A percentile compares a stretch with the other conserved stretches of the same genome.
Evolutionary conservation across 176 grass and related monocot genomes (phyloP).

Genomic region (Ananas comosus): DNA sequence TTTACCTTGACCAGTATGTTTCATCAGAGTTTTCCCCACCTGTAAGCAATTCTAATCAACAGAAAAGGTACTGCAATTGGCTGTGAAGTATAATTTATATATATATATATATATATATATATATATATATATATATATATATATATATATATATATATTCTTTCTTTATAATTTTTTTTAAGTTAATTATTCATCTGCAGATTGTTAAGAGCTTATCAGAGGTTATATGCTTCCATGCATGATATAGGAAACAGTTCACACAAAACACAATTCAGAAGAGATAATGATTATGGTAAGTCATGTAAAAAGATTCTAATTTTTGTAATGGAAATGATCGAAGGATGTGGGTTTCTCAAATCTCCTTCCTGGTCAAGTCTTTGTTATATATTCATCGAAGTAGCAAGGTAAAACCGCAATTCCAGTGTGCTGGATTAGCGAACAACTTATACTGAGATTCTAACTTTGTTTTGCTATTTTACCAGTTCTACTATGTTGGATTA

Average conservation of each 20-base stretch:
- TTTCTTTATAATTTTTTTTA: no score
- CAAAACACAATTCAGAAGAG: slow-evolving; percentile 94
- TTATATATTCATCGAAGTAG: no score
- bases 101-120: no score
- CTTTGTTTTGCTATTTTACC: slow-evolving; percentile 7
- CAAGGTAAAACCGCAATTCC: no score
- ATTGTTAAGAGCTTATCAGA: slow-evolving; percentile 88
- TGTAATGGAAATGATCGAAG: not conserved
- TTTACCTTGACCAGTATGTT: slow-evolving; percentile 85
- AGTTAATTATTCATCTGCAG: slow-evolving; percentile 28
- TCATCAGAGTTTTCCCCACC: slow-evolving; percentile 70
- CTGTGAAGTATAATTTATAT: not conserved
- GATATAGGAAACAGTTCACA: slow-evolving; percentile 72
- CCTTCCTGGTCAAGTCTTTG: not conserved
- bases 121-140: no score
- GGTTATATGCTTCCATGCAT: slow-evolving; percentile 90
- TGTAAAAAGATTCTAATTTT: not conserved
- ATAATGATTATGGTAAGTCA: slow-evolving; percentile 74
- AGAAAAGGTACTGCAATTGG: slow-evolving; percentile 53
- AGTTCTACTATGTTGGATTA: slow-evolving; percentile 97
- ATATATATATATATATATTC: no score
- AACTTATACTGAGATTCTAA: slow-evolving; percentile 5
- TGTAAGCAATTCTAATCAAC: slow-evolving; percentile 63
- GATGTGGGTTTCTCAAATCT: no score
- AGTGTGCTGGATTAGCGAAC: not conserved